These are phyloP conservation scores for Pugionium dolabratum DNA, from an alignment of 345 rosid species.

Conservation along the genomic window DNA sequence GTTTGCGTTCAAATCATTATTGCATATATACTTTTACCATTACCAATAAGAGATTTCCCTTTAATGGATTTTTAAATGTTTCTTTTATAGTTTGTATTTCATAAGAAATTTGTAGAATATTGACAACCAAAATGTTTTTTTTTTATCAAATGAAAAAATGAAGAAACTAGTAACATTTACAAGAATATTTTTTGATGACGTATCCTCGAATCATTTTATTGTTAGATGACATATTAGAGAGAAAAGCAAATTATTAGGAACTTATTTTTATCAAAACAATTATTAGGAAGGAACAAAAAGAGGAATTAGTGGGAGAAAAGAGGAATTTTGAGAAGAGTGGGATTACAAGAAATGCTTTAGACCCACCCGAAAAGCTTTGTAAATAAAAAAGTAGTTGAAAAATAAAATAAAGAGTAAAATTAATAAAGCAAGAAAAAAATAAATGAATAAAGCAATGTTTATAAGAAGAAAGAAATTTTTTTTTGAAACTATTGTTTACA, in stretches of 20 bases:
- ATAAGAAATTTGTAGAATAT: neutral
- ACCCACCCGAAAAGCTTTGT: conserved; percentile 7
- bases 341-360: conserved; percentile 18
- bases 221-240: neutral
- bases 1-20: conserved; percentile 23
- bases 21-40: conserved; percentile 23
- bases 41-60: neutral
- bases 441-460: conserved; percentile 6
- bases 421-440: neutral
- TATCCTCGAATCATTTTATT: neutral
- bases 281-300: conserved; percentile 4
- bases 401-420: conserved; percentile 10
- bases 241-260: neutral
- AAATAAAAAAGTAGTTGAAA: neutral
- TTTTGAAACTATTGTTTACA: too few relatives aligned
- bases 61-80: neutral
- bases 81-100: neutral
- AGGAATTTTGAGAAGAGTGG: conserved; percentile 25
- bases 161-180: neutral
- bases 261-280: too few relatives aligned
- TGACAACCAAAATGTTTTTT: neutral
- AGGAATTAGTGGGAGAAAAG: conserved; percentile 33
- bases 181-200: neutral
- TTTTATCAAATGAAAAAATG: too few relatives aligned
- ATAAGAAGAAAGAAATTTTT: neutral